Conservation (phyloP, 768 basidiomycete species). For the Megacollybia marginata region DNA sequence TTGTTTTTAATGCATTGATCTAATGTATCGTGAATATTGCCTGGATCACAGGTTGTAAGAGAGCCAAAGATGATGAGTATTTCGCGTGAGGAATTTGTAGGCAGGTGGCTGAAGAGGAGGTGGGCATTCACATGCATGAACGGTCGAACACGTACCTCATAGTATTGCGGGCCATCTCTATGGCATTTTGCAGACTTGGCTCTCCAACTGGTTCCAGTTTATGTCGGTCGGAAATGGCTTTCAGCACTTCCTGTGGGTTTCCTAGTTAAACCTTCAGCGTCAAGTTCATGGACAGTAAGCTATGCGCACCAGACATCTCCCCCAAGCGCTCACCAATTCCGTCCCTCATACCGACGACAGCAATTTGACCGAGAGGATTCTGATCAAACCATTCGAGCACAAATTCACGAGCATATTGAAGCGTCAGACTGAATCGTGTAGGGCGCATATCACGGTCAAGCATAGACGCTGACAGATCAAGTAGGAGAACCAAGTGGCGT, state of each 20-base stretch:
- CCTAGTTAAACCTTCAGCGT: constrained; percentile 36
- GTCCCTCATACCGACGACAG: constrained; percentile 86
- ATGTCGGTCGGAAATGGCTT: constrained; percentile 74
- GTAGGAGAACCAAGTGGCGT: constrained; percentile 85
- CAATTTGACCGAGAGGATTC: constrained; percentile 96
- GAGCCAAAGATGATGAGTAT: constrained; percentile 92
- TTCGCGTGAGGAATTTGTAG: constrained; percentile 94
- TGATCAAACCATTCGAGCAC: constrained; percentile 98
- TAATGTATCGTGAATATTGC: constrained; percentile 93
- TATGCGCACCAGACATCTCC: constrained; percentile 81
- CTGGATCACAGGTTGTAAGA: constrained; percentile 93
- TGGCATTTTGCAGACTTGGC: constrained; percentile 92
- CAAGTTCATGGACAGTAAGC: background rate
- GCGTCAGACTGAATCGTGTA: constrained; percentile 83
- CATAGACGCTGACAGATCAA: constrained; percentile 91
- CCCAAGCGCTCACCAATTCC: constrained; percentile 87
- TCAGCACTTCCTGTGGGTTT: constrained; percentile 95
- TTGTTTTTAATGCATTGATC: constrained; percentile 75
- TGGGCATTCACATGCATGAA: no score
- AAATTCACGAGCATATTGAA: constrained; percentile 89
- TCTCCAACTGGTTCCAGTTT: constrained; percentile 88
- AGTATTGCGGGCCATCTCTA: constrained; percentile 92
- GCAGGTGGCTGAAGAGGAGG: constrained; percentile 67
- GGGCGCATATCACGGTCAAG: constrained; percentile 94
- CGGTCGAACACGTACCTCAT: constrained; percentile 60